These are phyloP conservation scores for Microbotryum violaceum DNA, from an alignment of 1,284 basidiomycete genomes.

Conservation along the genomic window DNA sequence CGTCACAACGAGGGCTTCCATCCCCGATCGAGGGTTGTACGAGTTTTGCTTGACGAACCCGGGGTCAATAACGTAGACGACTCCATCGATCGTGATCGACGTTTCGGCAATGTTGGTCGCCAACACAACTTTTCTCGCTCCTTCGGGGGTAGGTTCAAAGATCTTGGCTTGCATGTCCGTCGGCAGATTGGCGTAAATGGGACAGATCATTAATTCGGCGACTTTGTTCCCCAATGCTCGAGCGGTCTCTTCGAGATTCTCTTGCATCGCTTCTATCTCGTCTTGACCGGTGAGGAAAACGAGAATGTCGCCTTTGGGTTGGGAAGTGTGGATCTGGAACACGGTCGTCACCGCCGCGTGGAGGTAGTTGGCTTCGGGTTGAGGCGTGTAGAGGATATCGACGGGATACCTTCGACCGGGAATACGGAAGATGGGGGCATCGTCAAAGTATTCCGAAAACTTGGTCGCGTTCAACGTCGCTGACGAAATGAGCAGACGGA, in stretches of 20 bases:
- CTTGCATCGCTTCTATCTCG: conserved; percentile 89
- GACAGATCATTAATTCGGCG: conserved; percentile 86
- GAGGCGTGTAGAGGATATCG: conserved; percentile 96
- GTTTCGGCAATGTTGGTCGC: conserved; percentile 95
- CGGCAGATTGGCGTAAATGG: conserved; percentile 95
- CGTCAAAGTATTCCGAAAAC: conserved; percentile 92
- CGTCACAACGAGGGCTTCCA: conserved; percentile 88
- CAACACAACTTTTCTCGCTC: conserved; percentile 65
- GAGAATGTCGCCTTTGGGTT: conserved; percentile 95
- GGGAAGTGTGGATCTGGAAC: conserved; percentile 98
- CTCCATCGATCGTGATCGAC: conserved; percentile 72
- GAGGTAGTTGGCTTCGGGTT: conserved; percentile 95
- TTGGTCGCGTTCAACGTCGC: conserved; percentile 85
- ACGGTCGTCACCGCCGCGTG: conserved; percentile 98
- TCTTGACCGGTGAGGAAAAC: conserved; percentile 99
- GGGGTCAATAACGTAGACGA: conserved; percentile 95
- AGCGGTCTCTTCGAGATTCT: conserved; percentile 91
- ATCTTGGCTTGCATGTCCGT: conserved; percentile 99
- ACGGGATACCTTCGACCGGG: conserved; percentile 96
- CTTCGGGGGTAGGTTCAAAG: conserved; percentile 95
- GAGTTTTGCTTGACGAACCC: conserved; percentile 97
- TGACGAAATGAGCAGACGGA: conserved; percentile 82
- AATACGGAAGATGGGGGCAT: conserved; percentile 86
- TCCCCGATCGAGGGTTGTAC: conserved; percentile 91
- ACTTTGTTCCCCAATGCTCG: conserved; percentile 93